A percentile compares a stretch with the other conserved stretches of the same genome.
These are phyloP conservation scores for Aspergillus fructus DNA, from an alignment of 2,329 filamentous ascomycete species.

Conservation along the genomic window DNA sequence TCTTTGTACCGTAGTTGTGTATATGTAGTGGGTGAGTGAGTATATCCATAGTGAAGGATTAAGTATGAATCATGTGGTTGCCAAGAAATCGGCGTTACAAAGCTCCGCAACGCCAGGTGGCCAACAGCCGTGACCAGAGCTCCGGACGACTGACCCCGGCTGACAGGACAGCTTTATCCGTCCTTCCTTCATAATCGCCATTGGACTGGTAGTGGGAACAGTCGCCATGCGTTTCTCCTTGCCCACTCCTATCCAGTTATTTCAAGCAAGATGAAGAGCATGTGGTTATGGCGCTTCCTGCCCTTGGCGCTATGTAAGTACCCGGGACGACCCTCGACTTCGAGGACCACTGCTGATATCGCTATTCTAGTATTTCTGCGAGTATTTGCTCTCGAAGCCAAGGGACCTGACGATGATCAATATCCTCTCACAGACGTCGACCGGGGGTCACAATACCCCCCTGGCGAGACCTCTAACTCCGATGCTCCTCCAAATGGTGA, in stretches of 20 bases:
- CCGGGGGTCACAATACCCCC: slow-evolving; percentile 23
- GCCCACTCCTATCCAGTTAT: slow-evolving; percentile 17
- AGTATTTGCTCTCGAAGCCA: slow-evolving; percentile 27
- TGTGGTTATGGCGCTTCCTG: slow-evolving; percentile 32
- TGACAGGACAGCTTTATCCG: background rate
- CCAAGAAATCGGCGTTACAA: slow-evolving; percentile 32
- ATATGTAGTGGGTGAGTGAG: background rate
- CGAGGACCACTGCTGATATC: background rate
- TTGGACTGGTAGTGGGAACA: slow-evolving; percentile 3
- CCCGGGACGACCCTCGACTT: background rate
- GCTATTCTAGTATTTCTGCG: slow-evolving; percentile 31
- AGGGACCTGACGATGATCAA: slow-evolving; percentile 19
- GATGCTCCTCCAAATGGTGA: slow-evolving; percentile 30
- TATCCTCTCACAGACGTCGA: slow-evolving; percentile 17
- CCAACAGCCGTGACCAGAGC: slow-evolving; percentile 20
- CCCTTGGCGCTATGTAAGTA: slow-evolving; percentile 36
- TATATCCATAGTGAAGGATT: too few relatives aligned
- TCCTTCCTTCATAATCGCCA: background rate
- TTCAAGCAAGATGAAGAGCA: slow-evolving; percentile 35
- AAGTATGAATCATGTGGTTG: background rate
- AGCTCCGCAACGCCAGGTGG: slow-evolving; percentile 41
- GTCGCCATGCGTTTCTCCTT: slow-evolving; percentile 38
- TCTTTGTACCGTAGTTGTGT: background rate
- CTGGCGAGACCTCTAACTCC: slow-evolving; percentile 17
- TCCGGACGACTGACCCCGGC: slow-evolving; percentile 3